A percentile compares a stretch with the other conserved stretches of the same genome.
phyloP scores from a whole-genome alignment of 305 asterid species.

The Salvia sclarea region DNA sequence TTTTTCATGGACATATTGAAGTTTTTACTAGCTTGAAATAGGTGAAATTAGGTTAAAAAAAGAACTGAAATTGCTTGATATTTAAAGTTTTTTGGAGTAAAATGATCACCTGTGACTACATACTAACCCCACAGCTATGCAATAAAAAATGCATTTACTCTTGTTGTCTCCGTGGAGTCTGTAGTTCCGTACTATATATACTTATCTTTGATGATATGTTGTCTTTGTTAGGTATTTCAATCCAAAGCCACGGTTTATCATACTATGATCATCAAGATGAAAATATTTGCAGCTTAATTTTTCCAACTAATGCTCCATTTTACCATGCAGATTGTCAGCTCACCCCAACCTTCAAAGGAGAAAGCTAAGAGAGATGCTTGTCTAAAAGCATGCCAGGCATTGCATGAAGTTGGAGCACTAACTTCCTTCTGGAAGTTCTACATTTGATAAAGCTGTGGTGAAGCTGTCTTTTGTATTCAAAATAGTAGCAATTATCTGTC shows the following conservation, averaged over 20 bases:
- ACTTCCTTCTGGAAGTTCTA: conserved; percentile 68
- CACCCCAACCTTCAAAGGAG: conserved; percentile 68
- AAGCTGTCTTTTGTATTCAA: conserved; percentile 19
- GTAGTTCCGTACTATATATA: too few species aligned
- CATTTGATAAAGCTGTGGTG: conserved; percentile 74
- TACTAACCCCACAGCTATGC: not conserved
- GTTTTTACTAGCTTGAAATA: not conserved
- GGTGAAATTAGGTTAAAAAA: not conserved
- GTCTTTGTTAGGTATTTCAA: conserved; percentile 64
- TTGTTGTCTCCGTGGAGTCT: not conserved
- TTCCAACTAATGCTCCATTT: conserved; percentile 93
- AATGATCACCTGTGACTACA: too few species aligned
- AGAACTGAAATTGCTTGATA: not conserved
- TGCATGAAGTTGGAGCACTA: conserved; percentile 89
- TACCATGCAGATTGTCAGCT: conserved; percentile 63
- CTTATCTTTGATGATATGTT: not conserved
- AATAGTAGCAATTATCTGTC: conserved; percentile 21
- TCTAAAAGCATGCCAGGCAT: conserved; percentile 81
- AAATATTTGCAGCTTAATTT: conserved; percentile 64
- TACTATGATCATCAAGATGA: conserved; percentile 70
- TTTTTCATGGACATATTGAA: too few species aligned
- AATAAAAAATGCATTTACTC: not conserved
- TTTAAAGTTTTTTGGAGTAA: too few species aligned
- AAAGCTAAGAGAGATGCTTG: conserved; percentile 89
- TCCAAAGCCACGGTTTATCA: conserved; percentile 76